Base-by-base conservation (phyloP, 2,329 filamentous ascomycete species). In the Cladosporium halotolerans region DNA sequence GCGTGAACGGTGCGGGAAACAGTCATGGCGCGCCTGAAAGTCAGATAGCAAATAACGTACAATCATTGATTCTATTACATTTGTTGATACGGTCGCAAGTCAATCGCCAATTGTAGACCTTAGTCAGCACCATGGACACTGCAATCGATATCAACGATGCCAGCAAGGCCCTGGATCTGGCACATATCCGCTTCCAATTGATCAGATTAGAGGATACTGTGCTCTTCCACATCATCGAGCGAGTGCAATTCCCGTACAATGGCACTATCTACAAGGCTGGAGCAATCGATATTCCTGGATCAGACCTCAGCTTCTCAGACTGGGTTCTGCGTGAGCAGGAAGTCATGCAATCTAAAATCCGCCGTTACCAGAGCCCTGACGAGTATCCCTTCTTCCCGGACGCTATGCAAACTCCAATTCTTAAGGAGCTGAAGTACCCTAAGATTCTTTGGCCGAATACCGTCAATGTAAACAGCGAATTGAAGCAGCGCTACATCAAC, bases 181-280 rank as follows among this genome's bases (percentile, higher is more conserved):
- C 83, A 58, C 89, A 93, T 68, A 99, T 97, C 69, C 88, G 93
- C 58, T 95, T 89, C 57, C 65, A 68, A 53, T 58, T 67, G 66
- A 99, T 93, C 66, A 93, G 93, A 16, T 80, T 97, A 14, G 93
- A 99, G 75, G 93, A 99, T 68, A 97, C 92, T 57, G 97, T 99
- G 67, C 95, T 89, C 61, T 96, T 95, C 73, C 88, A 96, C 72
- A 79, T 99, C 38, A 97, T 97, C 66, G 93, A 99, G 74, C 86
- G 93, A 39, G 92, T 92, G n/a, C 93, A 99, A 71, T 99, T 97
- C 71, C 89, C 92, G 3, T 80, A 95, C 60, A 97, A 96, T 75
- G 77, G 81, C 67, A 89, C 84, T 64, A 91, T 97, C 72, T 99
- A 99, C 75, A 71, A 76, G 10, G 81, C 89, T 7, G 87, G 86